Conservation (phyloP, 2,329 filamentous ascomycete genomes). For the Sclerotinia sclerotiorum region DNA sequence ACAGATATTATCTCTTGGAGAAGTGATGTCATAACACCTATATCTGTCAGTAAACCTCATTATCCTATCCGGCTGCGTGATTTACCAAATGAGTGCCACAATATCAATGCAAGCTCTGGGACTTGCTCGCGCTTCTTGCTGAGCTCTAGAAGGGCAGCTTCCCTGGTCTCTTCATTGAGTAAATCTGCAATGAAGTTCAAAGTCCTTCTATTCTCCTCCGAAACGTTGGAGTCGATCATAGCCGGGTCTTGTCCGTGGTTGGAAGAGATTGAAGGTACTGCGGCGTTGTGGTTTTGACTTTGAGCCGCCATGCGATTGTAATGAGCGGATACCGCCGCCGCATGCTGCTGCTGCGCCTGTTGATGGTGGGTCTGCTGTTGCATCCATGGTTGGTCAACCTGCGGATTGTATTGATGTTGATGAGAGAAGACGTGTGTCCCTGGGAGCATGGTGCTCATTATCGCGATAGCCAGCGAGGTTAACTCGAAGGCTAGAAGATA, state of each 20-base stretch:
- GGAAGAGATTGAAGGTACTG: conserved; percentile 42
- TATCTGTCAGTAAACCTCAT: conserved; percentile 29
- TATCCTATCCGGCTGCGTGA: conserved; percentile 26
- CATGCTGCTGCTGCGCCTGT: conserved; percentile 44
- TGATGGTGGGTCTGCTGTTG: conserved; percentile 49
- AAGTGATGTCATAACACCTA: conserved; percentile 96
- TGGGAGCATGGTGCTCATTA: conserved; percentile 54
- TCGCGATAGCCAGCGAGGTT: conserved; percentile 28
- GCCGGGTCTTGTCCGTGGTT: conserved; percentile 54
- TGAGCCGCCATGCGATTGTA: conserved; percentile 72
- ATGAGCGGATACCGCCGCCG: conserved; percentile 47
- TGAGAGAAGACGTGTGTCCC: conserved; percentile 65
- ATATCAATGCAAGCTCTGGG: conserved; percentile 88
- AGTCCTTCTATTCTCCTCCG: conserved; percentile 90
- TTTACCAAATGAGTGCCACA: conserved; percentile 98
- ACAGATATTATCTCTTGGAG: conserved; percentile 99
- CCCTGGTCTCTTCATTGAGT: conserved; percentile 80
- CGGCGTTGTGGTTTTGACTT: conserved; percentile 51
- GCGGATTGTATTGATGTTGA: conserved; percentile 61
- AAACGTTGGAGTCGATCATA: conserved; percentile 64
- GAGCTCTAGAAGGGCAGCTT: conserved; percentile 88
- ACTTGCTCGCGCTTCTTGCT: conserved; percentile 99
- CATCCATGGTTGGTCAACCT: conserved; percentile 65
- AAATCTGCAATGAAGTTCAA: conserved; percentile 90
- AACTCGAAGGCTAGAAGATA: conserved; percentile 30